Evolutionary conservation across 768 basidiomycete species (phyloP), one percentile per base, ranked within the genome.

Genomic region (Exsudoporus frostii): DNA sequence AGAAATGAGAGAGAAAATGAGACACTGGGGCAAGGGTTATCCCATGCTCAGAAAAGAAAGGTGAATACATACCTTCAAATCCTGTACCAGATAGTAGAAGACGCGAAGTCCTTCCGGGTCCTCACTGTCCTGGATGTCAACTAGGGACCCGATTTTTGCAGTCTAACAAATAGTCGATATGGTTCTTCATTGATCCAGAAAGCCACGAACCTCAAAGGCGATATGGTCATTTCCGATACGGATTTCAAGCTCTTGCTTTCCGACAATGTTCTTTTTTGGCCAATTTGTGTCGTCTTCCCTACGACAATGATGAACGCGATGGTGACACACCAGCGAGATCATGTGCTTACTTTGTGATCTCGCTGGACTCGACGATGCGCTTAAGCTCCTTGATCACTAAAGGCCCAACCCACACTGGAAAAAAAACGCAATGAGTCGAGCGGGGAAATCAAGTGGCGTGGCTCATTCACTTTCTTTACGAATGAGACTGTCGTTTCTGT

Each of bases 181-280:
- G 33, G 11, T n/a, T 46, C 8, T n/a, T 11, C 13, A 24, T 14
- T 0, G 3, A 30, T 9, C 7, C 8, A 14, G 27, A 32, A n/a
- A 20, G 4, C 3, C 2, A 69, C 83, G 48, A 43, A 94, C 95
- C 80, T 99, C 95, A 58, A 98, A 98, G 3, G 93, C 86, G 52
- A 98, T 98, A 66, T 98, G 97, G 62, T 97, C 92, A 62, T 86
- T 93, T 32, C 94, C 95, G 45, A 97, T 69, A 47, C 93, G 84
- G 53, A 98, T 92, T 72, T 99, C 97, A 36, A 99, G 80, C 72
- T 98, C 96, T 70, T 99, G 97, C 74, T 96, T 94, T 43, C 97
- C 97, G 25, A 98, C 94, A 29, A 98, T 94, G 70, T 96, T 96
- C 78, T 97, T 98, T 76, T 98, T 97, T 5, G 97, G 97, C 97